Base-by-base conservation (phyloP, 805 yeast species). In the Monosporozyma aerobia region DNA sequence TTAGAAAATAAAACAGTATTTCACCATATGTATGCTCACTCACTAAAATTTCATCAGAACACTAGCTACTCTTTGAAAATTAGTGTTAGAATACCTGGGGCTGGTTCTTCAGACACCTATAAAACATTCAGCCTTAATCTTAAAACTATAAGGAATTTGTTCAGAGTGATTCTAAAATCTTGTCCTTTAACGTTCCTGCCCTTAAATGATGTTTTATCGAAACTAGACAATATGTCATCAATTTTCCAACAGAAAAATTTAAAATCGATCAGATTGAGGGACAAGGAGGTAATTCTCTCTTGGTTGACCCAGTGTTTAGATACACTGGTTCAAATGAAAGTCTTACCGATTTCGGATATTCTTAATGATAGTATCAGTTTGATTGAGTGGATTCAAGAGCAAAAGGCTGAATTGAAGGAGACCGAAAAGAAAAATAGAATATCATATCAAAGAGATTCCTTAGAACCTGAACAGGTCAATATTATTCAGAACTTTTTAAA, bases 391-490 rank as follows among this genome's bases (percentile, higher is more conserved):
- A 55, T 62, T 16, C 56, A 41, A 45, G 52, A 51, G 44, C 46
- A 32, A 47, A 53, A 52, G 41, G 8, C 35, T n/a, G 27, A 46
- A 41, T 10, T 51, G 33, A 45, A 33, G 16, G 39, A 35, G 3
- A 35, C 16, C 33, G 9, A 32, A 11, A 22, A 25, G n/a, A 3
- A 40, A 13, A 58, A 13, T 14, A 49, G 7, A 49, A 10, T 14
- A 14, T 7, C 8, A 8, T 4, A 29, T 5, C n/a, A 6, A 5
- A 11, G 56, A 43, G 48, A 44, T 14, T 50, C 14, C 5, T 14
- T 63, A n/a, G 62, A 60, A 32, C 64, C 65, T 5, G 70, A 67
- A 47, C 64, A 62, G 39, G 54, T 64, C 41, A 58, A 54, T 35
- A 57, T 59, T 7, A 63, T 67, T 5, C 63, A 63, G 45, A 54